Evolutionary conservation across 768 basidiomycete genomes (phyloP).

Genomic region (Tulasnella sp.): DNA sequence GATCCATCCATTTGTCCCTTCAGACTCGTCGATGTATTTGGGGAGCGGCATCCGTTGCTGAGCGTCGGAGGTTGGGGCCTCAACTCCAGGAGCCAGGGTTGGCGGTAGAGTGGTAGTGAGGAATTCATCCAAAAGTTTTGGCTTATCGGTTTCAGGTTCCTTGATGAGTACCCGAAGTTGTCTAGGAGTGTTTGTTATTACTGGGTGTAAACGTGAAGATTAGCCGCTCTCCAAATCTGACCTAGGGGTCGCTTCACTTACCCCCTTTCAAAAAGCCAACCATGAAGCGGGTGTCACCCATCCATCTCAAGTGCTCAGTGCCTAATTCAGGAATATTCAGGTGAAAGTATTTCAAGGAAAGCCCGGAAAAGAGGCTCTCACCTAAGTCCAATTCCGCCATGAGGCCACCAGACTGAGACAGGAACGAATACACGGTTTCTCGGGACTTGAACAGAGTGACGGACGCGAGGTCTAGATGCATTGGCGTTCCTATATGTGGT

Average conservation of each 20-base stretch:
- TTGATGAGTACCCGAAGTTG: conserved; percentile 68
- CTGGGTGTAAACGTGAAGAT: conserved; percentile 37
- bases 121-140: conserved; percentile 36
- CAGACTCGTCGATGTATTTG: conserved; percentile 36
- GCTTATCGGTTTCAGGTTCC: conserved; percentile 62
- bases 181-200: conserved; percentile 58
- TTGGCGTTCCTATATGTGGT: conserved; percentile 52
- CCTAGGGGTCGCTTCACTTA: conserved; percentile 37
- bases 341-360: not conserved
- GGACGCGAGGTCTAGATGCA: conserved; percentile 74
- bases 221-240: not conserved
- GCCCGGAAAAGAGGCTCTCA: not conserved
- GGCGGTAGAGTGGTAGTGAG: conserved; percentile 23
- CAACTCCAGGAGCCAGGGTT: not conserved
- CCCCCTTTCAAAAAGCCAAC: conserved; percentile 67
- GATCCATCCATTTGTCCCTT: conserved; percentile 57
- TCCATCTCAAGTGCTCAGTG: conserved; percentile 80
- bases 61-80: conserved; percentile 27
- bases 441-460: conserved; percentile 62
- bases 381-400: conserved; percentile 83
- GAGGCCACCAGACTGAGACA: conserved; percentile 76
- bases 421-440: conserved; percentile 57
- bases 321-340: conserved; percentile 25
- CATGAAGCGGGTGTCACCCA: conserved; percentile 78
- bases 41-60: conserved; percentile 42